Base-by-base conservation (phyloP, 257 asterid species). In the Anisodus acutangulus region DNA sequence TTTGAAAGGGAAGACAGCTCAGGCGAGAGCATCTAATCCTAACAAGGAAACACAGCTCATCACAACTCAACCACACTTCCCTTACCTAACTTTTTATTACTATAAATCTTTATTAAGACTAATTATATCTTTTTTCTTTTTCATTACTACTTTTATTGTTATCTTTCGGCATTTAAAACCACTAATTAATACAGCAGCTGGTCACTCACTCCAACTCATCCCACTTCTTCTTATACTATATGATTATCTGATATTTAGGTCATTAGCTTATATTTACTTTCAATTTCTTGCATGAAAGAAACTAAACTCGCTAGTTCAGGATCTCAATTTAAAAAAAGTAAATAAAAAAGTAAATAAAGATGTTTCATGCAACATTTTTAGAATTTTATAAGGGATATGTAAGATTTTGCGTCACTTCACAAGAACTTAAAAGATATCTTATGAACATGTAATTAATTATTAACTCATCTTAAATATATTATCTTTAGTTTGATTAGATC, bases 21-120 rank as follows among this genome's bases (percentile, higher is more conserved):
- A 53, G 45, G 47, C 13, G 26, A 76, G 17, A 76, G 81, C 64
- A 76, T 76, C 81, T 26, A 76, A 51, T 76, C 15, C 47, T 26
- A 76, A 13, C 62, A 74, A 49, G 43, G 81, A 22, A 49, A 74
- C 45, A 76, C 81, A 76, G 81, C 81, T 51, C 81, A 53, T 51
- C 64, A 22, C 81, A 76, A 22, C 64, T 51, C 64, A 76, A 53
- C 47, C 47, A 31, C 45, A 76, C 81, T 76, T 51, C 26, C 64
- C 64, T 55, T 31, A 76, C 81, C 64, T 7, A 53, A 76, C 81
- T 53, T 76, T 53, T 31, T 31, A 76, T 53, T 26, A 72, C 59
- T 71, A 47, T 10, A n/a, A 43, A 4, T 6, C 11, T 45, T 70
- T 43, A 41, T 71, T 9, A 6, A 74, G 10, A 49, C 2, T 74